phyloP scores from a whole-genome alignment of 2,329 filamentous ascomycete species.

The Trichophyton simii region DNA sequence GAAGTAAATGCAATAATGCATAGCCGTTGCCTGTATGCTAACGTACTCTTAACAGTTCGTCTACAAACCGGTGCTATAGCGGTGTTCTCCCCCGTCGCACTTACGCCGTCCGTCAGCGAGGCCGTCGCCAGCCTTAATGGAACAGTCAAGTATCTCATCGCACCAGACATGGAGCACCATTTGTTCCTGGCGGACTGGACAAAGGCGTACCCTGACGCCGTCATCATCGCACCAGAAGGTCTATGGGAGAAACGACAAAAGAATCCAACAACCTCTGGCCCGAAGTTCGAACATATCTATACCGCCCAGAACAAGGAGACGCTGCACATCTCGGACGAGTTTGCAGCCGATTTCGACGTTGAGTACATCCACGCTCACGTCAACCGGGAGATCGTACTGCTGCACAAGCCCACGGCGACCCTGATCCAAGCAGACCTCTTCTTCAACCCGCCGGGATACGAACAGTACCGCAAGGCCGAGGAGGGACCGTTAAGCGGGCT shows the following conservation, averaged over 20 bases:
- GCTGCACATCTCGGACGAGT: constrained; percentile 55
- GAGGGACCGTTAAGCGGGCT: constrained; percentile 45
- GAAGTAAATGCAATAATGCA: background rate
- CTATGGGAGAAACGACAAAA: constrained; percentile 68
- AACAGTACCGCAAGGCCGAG: constrained; percentile 61
- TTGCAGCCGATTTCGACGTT: constrained; percentile 73
- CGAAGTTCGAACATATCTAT: constrained; percentile 57
- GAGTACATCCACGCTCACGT: constrained; percentile 70
- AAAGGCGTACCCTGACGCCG: constrained; percentile 61
- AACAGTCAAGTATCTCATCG: constrained; percentile 69
- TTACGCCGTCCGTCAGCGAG: constrained; percentile 62
- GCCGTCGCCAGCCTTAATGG: constrained; percentile 50
- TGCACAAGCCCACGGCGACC: constrained; percentile 64
- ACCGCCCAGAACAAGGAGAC: constrained; percentile 41
- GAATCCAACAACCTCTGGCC: constrained; percentile 42
- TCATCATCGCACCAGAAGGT: constrained; percentile 69
- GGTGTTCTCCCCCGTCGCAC: constrained; percentile 80
- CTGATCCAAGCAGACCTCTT: constrained; percentile 82
- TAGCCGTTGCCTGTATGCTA: background rate
- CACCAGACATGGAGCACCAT: constrained; percentile 86
- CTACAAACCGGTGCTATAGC: constrained; percentile 66
- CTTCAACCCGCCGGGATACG: constrained; percentile 78
- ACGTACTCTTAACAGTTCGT: constrained; percentile 44
- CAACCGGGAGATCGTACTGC: constrained; percentile 81
- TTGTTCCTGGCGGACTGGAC: constrained; percentile 84